phyloP scores from a whole-genome alignment of 2,329 filamentous ascomycete species.

The Harringtonia lauricola region DNA sequence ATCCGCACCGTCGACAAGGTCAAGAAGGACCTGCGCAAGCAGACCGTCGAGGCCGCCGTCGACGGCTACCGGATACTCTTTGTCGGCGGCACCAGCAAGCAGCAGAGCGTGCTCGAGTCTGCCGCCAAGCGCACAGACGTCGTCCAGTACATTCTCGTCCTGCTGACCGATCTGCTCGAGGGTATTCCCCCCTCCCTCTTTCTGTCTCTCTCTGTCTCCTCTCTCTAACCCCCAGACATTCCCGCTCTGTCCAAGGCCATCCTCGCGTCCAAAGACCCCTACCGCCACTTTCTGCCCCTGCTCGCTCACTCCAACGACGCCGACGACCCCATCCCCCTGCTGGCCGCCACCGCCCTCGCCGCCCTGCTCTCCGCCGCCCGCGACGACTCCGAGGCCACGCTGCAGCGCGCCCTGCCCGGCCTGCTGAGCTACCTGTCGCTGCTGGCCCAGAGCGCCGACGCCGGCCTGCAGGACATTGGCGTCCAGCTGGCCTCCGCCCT shows the following conservation, averaged over 20 bases:
- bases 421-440: slow-evolving; percentile 79
- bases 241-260: slow-evolving; percentile 69
- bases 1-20: slow-evolving; percentile 96
- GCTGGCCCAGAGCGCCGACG: slow-evolving; percentile 69
- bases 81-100: slow-evolving; percentile 64
- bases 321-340: slow-evolving; percentile 75
- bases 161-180: slow-evolving; percentile 78
- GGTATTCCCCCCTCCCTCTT: slow-evolving; percentile 33
- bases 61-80: slow-evolving; percentile 73
- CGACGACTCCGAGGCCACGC: slow-evolving; percentile 52
- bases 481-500: slow-evolving; percentile 84
- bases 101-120: slow-evolving; percentile 65
- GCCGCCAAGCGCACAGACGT: slow-evolving; percentile 82
- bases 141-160: slow-evolving; percentile 86
- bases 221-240: slow-evolving; percentile 1
- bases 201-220: not conserved
- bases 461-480: slow-evolving; percentile 87
- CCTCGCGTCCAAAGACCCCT: slow-evolving; percentile 58
- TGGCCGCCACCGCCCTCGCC: slow-evolving; percentile 79
- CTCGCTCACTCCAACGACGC: slow-evolving; percentile 64
- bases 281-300: slow-evolving; percentile 73
- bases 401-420: slow-evolving; percentile 62
- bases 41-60: slow-evolving; percentile 70
- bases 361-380: slow-evolving; percentile 62
- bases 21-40: slow-evolving; percentile 78